Percentiles rank a stretch among this genome's conserved stretches.
phyloP scores from a whole-genome alignment of 2,329 filamentous ascomycete genomes.

The Bipolaris gigantea region DNA sequence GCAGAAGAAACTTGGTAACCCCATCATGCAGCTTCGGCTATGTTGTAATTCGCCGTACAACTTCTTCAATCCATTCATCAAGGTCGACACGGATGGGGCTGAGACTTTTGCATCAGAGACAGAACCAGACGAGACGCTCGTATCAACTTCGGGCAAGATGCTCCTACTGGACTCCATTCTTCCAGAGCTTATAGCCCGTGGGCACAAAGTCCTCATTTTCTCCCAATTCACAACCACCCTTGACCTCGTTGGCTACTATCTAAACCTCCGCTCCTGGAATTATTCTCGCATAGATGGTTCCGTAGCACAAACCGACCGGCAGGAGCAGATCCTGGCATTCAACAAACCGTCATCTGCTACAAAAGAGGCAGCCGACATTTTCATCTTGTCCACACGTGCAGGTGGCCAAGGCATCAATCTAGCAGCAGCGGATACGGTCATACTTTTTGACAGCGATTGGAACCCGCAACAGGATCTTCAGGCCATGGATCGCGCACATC shows the following conservation, averaged over 20 bases:
- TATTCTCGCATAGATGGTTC: slow-evolving; percentile 89
- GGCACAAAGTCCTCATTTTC: slow-evolving; percentile 93
- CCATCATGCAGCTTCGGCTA: slow-evolving; percentile 85
- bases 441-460: slow-evolving; percentile 88
- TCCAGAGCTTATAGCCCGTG: slow-evolving; percentile 69
- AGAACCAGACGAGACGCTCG: slow-evolving; percentile 72
- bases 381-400: slow-evolving; percentile 85
- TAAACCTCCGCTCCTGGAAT: slow-evolving; percentile 75
- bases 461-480: slow-evolving; percentile 97
- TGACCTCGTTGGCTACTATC: slow-evolving; percentile 88
- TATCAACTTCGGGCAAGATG: slow-evolving; percentile 94
- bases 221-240: slow-evolving; percentile 95
- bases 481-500: slow-evolving; percentile 91
- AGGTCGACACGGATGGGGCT: slow-evolving; percentile 54
- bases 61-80: slow-evolving; percentile 84
- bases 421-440: slow-evolving; percentile 85
- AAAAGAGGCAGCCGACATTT: slow-evolving; percentile 61
- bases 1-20: slow-evolving; percentile 89
- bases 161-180: slow-evolving; percentile 86
- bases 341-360: slow-evolving; percentile 42
- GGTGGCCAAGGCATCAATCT: slow-evolving; percentile 96
- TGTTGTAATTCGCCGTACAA: slow-evolving; percentile 95
- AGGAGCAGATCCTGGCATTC: slow-evolving; percentile 54
- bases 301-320: slow-evolving; percentile 67
- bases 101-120: slow-evolving; percentile 51